Evolutionary conservation across 257 asterid species (phyloP).

Genomic region (Cynanchum wilfordii): DNA sequence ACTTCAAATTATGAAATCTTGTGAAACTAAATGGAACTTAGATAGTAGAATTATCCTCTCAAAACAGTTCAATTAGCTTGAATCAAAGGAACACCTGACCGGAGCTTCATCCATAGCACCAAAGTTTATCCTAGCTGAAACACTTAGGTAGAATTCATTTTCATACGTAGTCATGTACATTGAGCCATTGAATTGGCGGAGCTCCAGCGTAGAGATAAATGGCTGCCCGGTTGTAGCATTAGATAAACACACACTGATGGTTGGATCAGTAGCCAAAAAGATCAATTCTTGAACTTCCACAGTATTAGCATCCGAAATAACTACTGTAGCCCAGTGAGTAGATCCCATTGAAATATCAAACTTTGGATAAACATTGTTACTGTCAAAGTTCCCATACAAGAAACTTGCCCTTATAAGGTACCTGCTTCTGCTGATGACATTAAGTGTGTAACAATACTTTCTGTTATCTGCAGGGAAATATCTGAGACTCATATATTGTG

Average conservation of each 20-base stretch:
- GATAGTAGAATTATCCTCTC: not conserved
- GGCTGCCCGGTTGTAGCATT: slow-evolving; percentile 98
- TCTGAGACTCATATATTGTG: slow-evolving; percentile 64
- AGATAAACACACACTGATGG: slow-evolving; percentile 78
- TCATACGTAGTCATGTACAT: slow-evolving; percentile 56
- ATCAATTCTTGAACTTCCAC: slow-evolving; percentile 75
- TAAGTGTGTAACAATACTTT: slow-evolving; percentile 80
- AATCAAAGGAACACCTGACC: slow-evolving; percentile 50
- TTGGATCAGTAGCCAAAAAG: slow-evolving; percentile 78
- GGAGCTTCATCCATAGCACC: slow-evolving; percentile 77
- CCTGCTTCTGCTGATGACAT: slow-evolving; percentile 68
- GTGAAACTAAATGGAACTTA: not conserved
- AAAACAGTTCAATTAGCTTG: not conserved
- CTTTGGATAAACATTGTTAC: slow-evolving; percentile 74
- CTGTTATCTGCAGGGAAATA: slow-evolving; percentile 78
- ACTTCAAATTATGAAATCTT: not conserved
- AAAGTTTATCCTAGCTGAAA: slow-evolving; percentile 91
- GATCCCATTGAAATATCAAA: slow-evolving; percentile 89
- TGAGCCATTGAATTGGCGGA: slow-evolving; percentile 89
- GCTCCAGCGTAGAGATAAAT: slow-evolving; percentile 95
- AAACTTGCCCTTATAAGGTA: slow-evolving; percentile 85
- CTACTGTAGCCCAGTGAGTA: slow-evolving; percentile 88
- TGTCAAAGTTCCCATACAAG: slow-evolving; percentile 85
- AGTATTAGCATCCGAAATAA: slow-evolving; percentile 72
- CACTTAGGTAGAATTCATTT: slow-evolving; percentile 70